Evolutionary conservation across 768 basidiomycete species (phyloP).

Genomic region (Nevesoporus exiguus): DNA sequence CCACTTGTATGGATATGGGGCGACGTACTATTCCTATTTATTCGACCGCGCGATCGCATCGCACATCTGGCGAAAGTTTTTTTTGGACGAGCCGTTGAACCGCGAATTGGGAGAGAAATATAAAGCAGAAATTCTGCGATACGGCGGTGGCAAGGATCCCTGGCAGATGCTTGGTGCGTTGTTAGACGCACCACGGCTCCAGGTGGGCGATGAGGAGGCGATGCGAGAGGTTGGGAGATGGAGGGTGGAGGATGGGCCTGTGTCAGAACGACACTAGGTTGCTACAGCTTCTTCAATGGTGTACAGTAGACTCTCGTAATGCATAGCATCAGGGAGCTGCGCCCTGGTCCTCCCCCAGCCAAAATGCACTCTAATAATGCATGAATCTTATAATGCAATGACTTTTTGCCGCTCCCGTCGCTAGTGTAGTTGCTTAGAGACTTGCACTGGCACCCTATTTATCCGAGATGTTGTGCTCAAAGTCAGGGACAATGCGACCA

Average conservation of each 20-base stretch:
- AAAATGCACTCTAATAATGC: too few species aligned
- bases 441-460: background rate
- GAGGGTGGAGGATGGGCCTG: conserved; percentile 75
- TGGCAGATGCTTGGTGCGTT: conserved; percentile 87
- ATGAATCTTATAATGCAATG: too few species aligned
- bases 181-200: conserved; percentile 61
- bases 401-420: too few species aligned
- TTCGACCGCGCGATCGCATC: conserved; percentile 96
- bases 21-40: conserved; percentile 96
- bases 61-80: conserved; percentile 80
- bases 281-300: background rate
- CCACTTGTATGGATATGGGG: conserved; percentile 93
- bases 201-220: conserved; percentile 68
- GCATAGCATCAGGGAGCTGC: too few species aligned
- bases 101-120: conserved; percentile 78
- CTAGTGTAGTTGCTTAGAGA: background rate
- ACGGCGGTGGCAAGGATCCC: conserved; percentile 89
- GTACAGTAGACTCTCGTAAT: too few species aligned
- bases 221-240: conserved; percentile 91
- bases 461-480: conserved; percentile 2
- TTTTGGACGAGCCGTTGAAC: conserved; percentile 61
- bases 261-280: conserved; percentile 55
- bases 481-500: background rate
- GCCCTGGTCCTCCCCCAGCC: too few species aligned
- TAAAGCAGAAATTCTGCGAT: conserved; percentile 68